Conservation (phyloP, 306 rosid species). For the Pterocarpus santalinus region DNA sequence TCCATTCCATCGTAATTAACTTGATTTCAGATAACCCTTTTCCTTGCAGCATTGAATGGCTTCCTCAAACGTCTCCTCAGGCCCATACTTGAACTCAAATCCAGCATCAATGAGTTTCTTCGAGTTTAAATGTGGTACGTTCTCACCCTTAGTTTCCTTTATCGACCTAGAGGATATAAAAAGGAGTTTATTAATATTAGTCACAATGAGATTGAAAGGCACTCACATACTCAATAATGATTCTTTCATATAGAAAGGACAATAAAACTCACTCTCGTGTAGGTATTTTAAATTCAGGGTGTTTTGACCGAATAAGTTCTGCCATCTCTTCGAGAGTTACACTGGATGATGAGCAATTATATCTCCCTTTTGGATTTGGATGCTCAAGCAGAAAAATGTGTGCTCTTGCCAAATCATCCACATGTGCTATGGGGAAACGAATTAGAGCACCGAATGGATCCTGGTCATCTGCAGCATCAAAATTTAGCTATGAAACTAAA, state of each 20-base stretch:
- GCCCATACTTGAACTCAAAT: constrained; percentile 53
- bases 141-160: constrained; percentile 24
- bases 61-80: constrained; percentile 49
- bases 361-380: constrained; percentile 55
- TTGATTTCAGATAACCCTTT: constrained; percentile 40
- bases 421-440: constrained; percentile 51
- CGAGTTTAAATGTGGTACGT: constrained; percentile 34
- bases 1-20: not conserved
- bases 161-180: constrained; percentile 36
- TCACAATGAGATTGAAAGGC: not conserved
- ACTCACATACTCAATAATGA: not conserved
- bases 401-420: constrained; percentile 61
- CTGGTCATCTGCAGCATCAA: constrained; percentile 44
- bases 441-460: not conserved
- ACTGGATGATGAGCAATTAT: constrained; percentile 52
- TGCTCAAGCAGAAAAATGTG: constrained; percentile 59
- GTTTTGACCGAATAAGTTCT: constrained; percentile 45
- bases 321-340: constrained; percentile 39
- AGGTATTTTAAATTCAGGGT: constrained; percentile 53
- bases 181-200: no score
- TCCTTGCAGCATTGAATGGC: constrained; percentile 58
- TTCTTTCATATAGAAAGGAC: not conserved
- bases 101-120: constrained; percentile 61
- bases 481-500: no score
- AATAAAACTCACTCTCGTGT: constrained; percentile 40